These are phyloP conservation scores for Nemania diffusa DNA, from an alignment of 2,329 filamentous ascomycete species.

Conservation along the genomic window DNA sequence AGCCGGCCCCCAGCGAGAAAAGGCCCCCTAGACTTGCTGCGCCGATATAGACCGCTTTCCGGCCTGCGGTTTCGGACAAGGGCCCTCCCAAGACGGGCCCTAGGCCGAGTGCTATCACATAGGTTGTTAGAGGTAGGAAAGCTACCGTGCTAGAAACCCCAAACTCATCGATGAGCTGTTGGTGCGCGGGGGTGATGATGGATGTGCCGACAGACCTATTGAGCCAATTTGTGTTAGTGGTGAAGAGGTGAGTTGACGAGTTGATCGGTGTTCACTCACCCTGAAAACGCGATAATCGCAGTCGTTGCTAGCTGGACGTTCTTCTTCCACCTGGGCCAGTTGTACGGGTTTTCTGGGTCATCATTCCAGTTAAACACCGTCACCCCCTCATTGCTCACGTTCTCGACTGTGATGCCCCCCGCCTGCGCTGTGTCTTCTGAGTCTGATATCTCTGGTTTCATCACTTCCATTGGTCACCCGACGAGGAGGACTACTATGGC, in stretches of 20 bases:
- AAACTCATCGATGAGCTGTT: constrained; percentile 63
- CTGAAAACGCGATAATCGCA: constrained; percentile 54
- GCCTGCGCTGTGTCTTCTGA: constrained; percentile 10
- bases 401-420: background rate
- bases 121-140: constrained; percentile 68
- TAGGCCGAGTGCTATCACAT: constrained; percentile 68
- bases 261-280: constrained; percentile 47
- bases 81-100: constrained; percentile 70
- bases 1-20: constrained; percentile 66
- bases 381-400: background rate
- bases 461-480: background rate
- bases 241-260: background rate
- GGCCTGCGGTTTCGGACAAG: constrained; percentile 66
- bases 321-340: constrained; percentile 60
- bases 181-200: constrained; percentile 61
- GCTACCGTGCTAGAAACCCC: constrained; percentile 64
- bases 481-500: background rate
- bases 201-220: constrained; percentile 64
- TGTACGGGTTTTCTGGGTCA: constrained; percentile 60
- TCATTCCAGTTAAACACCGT: constrained; percentile 50
- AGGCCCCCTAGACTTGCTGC: constrained; percentile 60
- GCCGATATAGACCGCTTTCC: constrained; percentile 62
- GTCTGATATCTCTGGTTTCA: constrained; percentile 18
- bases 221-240: constrained; percentile 12
- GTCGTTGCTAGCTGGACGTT: constrained; percentile 52